Evolutionary conservation across 108 stramenopile species (phyloP), one percentile per base, ranked within the genome.

Genomic region (Pseudonitzschia pungens): DNA sequence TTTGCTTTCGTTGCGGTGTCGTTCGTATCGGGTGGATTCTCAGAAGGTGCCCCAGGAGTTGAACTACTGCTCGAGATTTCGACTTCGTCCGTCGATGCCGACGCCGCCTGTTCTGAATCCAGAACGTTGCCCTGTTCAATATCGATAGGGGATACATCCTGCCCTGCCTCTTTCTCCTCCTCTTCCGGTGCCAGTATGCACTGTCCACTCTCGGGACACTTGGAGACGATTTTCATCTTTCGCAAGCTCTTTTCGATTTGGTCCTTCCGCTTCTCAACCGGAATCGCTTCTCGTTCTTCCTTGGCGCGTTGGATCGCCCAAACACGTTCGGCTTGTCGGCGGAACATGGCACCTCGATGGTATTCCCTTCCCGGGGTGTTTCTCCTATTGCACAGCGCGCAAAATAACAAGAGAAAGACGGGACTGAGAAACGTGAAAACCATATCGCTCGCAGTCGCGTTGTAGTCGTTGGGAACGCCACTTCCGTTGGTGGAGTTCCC

Each of bases 221-320:
- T 62, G 14, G 33, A 36, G 12, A 62, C 36, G 31, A 62, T 15
- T n/a, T n/a, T 41, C 60, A 62, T 62, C 32, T 15, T 33, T 16
- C 36, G 36, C 18, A 62, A 40, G 15, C 36, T n/a, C 60, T 33
- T 16, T 40, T 40, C 20, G 31, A 62, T 62, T 40, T 62, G 60
- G 7, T 36, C 33, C 33, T 40, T 41, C 8, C 60, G 12, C 2
- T 12, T 62, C 8, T 62, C 33, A 4, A 33, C n/a, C 20, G 60
- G 60, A 31, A 62, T 62, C 20, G 12, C 60, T 10, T n/a, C n/a
- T 14, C 36, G 60, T 62, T 62, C 40, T 1, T 33, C 18, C 60
- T 62, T 62, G 28, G n/a, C 36, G 16, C 20, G 20, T 18, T 62
- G 60, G 32, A 62, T 62, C 20, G 60, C 60, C 60, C 60, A 62